Base-by-base conservation (phyloP, 345 rosid species). In the Pugionium dolabratum region DNA sequence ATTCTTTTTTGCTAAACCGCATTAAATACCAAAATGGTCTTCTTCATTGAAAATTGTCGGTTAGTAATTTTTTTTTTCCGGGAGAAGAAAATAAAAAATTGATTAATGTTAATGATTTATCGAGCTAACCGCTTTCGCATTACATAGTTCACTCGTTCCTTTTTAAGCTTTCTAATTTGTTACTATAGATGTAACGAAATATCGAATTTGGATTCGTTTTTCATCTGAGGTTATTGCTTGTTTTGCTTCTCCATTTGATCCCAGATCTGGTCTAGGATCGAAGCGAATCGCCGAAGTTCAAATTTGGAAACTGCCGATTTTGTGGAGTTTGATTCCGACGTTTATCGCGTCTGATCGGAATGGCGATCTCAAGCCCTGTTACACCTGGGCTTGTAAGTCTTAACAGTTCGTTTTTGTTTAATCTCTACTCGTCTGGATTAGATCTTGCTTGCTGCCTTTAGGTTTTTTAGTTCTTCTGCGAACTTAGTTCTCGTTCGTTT, bases 381-480 rank as follows among this genome's bases (percentile, higher is more conserved):
- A 81, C 91, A 57, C 88, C 95, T 48, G 88, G 88, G 52, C 98
- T 89, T 81, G 98, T 89, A 55, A 70, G 79, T 78, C 53, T 36
- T 54, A 26, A 29, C 29, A 37, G 7, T 36, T 28, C 62, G 6
- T 53, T 33, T 27, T 31, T 29, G 6, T 30, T 59, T 31, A 8
- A 34, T 3, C 42, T 39, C 28, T 18, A 5, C 18, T 51, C 32
- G 27, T 72, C 27, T 18, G 51, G 27, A 64, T 44, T 52, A 51
- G 67, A 64, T 71, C 64, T 64, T 66, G 56, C 64, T 54, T 39
- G 62, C 27, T 67, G 18, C 18, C 18, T 18, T 54, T 67, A 32
- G 67, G 40, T 5, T 27, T 51, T 40, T 4, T 29, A 26, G 4
- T 55, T 18, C 54, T 18, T 51, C 5, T 40, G 18, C 18, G 18